Base-by-base conservation (phyloP, 1,284 basidiomycete species). In the Rhodotorula glutinis region DNA sequence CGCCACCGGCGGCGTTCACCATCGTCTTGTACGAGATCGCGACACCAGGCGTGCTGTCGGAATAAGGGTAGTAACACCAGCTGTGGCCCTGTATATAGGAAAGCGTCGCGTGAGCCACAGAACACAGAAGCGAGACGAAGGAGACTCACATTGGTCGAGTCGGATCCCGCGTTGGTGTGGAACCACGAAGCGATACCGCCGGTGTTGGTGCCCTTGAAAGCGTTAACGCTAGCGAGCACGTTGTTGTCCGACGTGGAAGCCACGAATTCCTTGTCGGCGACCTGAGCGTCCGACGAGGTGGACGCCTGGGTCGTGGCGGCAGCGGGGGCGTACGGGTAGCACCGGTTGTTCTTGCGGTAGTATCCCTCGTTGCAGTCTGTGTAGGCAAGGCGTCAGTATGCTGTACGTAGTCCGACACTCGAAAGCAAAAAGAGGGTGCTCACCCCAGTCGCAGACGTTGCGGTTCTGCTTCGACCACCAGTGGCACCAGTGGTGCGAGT, bases 11-110 rank as follows among this genome's bases (percentile, higher is more conserved):
- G 46, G 67, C 66, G 29, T 29, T n/a, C 29, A 67, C 53, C 69
- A 73, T 71, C 21, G 65, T 67, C 25, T 49, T 56, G 38, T 63
- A 41, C 17, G 67, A 69, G 53, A 66, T 66, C 17, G 72, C 70
- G 51, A 72, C 61, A 5, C 69, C 72, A 1, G 66, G 66, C 1
- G 49, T 44, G 33, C 30, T n/a, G 63, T 73, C 63, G 21, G n/a
- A 43, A 63, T 67, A 66, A 1, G 61, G 44, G 55, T 21, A 65
- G 25, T 53, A 65, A 52, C 71, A 73, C 71, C n/a, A n/a, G n/a
- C n/a, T n/a, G n/a, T n/a, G n/a, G n/a, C n/a, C n/a, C n/a, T n/a
- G n/a, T n/a, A n/a, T n/a, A n/a, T n/a, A n/a, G n/a, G n/a, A n/a
- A n/a, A n/a, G n/a, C n/a, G n/a, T n/a, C n/a, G n/a, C n/a, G n/a